A percentile compares a stretch with the other conserved stretches of the same genome.
These are phyloP conservation scores for Clavispora santaluciae DNA, from an alignment of 805 yeast species.

Conservation along the genomic window DNA sequence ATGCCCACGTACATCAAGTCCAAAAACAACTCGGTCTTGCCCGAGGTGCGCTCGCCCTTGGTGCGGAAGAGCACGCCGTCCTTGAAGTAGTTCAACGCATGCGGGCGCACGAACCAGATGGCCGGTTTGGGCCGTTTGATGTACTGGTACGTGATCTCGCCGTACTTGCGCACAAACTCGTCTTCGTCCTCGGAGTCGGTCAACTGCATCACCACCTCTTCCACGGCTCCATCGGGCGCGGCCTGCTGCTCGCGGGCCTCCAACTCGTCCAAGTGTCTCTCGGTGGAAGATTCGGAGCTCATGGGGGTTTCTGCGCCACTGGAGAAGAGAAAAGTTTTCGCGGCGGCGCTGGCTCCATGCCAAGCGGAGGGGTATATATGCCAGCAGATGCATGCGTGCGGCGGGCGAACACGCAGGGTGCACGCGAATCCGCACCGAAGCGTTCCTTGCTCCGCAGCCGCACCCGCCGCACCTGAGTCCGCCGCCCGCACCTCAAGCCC, in stretches of 20 bases:
- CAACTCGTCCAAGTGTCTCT: not conserved
- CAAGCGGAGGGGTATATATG: not conserved
- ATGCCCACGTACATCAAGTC: slow-evolving; percentile 64
- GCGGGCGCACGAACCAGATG: slow-evolving; percentile 45
- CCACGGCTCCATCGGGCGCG: not conserved
- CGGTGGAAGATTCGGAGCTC: not conserved
- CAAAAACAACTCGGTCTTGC: slow-evolving; percentile 52
- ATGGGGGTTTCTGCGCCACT: too few species aligned
- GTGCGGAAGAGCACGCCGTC: slow-evolving; percentile 54
- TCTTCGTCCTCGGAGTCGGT: slow-evolving; percentile 27
- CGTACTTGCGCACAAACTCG: slow-evolving; percentile 45
- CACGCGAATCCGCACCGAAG: not conserved
- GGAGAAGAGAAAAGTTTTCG: too few species aligned
- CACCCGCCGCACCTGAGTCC: too few species aligned
- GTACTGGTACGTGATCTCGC: slow-evolving; percentile 44
- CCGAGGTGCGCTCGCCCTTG: slow-evolving; percentile 48
- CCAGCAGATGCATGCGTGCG: not conserved
- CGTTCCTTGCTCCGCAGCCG: too few species aligned
- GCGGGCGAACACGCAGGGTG: not conserved
- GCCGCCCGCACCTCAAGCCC: too few species aligned
- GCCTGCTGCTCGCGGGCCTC: not conserved
- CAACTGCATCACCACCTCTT: not conserved
- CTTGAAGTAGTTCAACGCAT: slow-evolving; percentile 57
- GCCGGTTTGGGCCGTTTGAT: slow-evolving; percentile 38
- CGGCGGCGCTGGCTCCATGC: too few species aligned